phyloP scores from a whole-genome alignment of 306 rosid genomes.

The Quercus dentata region DNA sequence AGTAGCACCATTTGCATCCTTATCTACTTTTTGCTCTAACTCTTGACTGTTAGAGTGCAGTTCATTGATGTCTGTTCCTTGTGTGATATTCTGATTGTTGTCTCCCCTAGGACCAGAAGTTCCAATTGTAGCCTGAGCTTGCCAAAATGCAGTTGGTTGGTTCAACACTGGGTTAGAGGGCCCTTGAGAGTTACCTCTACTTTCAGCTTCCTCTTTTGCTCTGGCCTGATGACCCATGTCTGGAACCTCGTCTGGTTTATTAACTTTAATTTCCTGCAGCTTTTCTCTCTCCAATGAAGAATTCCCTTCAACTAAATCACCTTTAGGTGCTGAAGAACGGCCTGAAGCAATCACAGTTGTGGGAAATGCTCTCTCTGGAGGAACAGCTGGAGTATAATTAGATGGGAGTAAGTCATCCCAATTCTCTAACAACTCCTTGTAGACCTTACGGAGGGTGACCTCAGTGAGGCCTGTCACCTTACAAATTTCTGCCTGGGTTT shows the following conservation, averaged over 20 bases:
- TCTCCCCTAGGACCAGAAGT: constrained; percentile 27
- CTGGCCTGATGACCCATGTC: constrained; percentile 42
- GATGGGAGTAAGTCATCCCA: constrained; percentile 98
- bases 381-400: constrained; percentile 94
- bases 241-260: constrained; percentile 44
- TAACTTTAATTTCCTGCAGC: constrained; percentile 48
- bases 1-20: neutral
- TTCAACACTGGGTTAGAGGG: constrained; percentile 31
- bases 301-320: constrained; percentile 45
- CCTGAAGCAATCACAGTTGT: constrained; percentile 75
- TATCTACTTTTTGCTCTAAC: constrained; percentile 36
- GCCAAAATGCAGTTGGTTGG: constrained; percentile 52
- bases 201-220: constrained; percentile 54
- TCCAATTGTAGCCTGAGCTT: constrained; percentile 47
- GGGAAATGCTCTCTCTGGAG: constrained; percentile 98
- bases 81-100: constrained; percentile 31
- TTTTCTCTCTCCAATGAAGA: constrained; percentile 58
- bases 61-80: constrained; percentile 56
- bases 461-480: constrained; percentile 95
- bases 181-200: constrained; percentile 40
- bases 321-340: constrained; percentile 68
- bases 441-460: constrained; percentile 92
- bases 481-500: constrained; percentile 95
- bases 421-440: constrained; percentile 93
- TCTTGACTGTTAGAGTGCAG: constrained; percentile 31